Conservation (phyloP, 805 yeast species). For the Nakazawaea molendinolei region DNA sequence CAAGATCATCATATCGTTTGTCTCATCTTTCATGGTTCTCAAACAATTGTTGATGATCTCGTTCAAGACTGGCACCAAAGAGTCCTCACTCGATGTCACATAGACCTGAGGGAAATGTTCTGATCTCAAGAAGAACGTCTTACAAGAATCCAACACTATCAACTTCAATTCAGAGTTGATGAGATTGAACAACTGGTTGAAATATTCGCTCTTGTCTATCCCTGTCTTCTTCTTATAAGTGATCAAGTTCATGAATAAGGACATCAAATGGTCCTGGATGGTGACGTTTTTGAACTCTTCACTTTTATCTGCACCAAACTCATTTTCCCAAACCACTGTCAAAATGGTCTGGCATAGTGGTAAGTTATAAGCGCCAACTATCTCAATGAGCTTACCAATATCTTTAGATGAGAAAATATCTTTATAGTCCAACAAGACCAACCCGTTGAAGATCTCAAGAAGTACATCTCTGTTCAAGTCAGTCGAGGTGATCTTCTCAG, state of each 20-base stretch:
- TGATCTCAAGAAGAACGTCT: constrained; percentile 33
- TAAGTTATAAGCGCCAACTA: constrained; percentile 32
- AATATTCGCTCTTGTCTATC: constrained; percentile 15
- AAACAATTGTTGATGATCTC: constrained; percentile 43
- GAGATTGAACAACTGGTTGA: constrained; percentile 34
- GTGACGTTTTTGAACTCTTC: constrained; percentile 9
- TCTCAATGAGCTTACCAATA: constrained; percentile 17
- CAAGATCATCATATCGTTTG: constrained; percentile 16
- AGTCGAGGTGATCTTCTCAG: constrained; percentile 16
- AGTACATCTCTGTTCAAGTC: constrained; percentile 13
- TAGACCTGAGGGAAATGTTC: constrained; percentile 30
- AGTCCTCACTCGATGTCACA: constrained; percentile 15
- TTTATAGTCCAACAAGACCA: constrained; percentile 13
- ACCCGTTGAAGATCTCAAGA: constrained; percentile 14
- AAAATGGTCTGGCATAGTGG: constrained; percentile 35
- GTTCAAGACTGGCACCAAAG: constrained; percentile 32
- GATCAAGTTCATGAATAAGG: constrained; percentile 6
- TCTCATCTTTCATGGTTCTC: constrained; percentile 15
- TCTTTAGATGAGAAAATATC: constrained; percentile 12
- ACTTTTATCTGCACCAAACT: constrained; percentile 8
- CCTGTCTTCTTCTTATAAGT: neutral
- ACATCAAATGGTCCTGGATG: constrained; percentile 9
- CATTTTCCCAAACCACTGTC: constrained; percentile 23
- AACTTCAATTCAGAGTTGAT: constrained; percentile 26
- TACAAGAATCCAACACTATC: constrained; percentile 29